These are phyloP conservation scores for Coix lacrymajobi DNA, from an alignment of 176 grass and related monocot species.

Conservation along the genomic window DNA sequence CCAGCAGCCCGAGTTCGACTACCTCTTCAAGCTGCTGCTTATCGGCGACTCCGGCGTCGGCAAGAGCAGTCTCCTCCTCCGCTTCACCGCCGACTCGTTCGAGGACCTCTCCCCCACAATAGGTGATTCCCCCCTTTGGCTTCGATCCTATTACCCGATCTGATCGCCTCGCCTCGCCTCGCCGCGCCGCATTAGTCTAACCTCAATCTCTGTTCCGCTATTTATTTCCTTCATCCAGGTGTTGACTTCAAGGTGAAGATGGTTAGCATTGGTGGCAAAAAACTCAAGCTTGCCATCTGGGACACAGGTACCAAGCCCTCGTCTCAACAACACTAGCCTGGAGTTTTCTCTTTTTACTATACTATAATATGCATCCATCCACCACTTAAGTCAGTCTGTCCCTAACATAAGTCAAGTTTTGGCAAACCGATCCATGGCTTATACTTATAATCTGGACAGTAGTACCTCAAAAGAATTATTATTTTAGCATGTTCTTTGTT, in stretches of 20 bases:
- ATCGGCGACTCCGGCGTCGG: conserved; percentile 97
- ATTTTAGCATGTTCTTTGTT: neutral
- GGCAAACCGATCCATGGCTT: neutral
- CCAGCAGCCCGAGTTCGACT: conserved; percentile 83
- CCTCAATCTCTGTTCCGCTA: neutral
- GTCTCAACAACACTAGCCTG: neutral
- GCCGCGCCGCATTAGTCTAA: neutral
- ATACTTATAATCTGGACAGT: neutral
- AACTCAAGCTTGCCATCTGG: conserved; percentile 97
- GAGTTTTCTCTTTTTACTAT: neutral
- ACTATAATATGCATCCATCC: neutral
- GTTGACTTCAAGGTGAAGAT: conserved; percentile 99
- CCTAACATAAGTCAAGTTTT: neutral
- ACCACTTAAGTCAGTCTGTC: neutral
- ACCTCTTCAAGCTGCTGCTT: conserved; percentile 86
- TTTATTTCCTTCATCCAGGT: conserved; percentile 31
- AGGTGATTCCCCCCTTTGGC: conserved; percentile 25
- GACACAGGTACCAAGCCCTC: conserved; percentile 58
- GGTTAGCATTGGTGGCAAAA: conserved; percentile 82
- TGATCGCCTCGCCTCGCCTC: neutral
- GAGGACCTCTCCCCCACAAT: conserved; percentile 93
- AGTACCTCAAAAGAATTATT: too few species aligned
- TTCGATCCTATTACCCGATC: neutral
- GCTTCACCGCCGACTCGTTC: conserved; percentile 92
- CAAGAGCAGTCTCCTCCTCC: conserved; percentile 94